Evolutionary conservation across 768 basidiomycete genomes (phyloP).

Genomic region (Pulveroboletus frians): DNA sequence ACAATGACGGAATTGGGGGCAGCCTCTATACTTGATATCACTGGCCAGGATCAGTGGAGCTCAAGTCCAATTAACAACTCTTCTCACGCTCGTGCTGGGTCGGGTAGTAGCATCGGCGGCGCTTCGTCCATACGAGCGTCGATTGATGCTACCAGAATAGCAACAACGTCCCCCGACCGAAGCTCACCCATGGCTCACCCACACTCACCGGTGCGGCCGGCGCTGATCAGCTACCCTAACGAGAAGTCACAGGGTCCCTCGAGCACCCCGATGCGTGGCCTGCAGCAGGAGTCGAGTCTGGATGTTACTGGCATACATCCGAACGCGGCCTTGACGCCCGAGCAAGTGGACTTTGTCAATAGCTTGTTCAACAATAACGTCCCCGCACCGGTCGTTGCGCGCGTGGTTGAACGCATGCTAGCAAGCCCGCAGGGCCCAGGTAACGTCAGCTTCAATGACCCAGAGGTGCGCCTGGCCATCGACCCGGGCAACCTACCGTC

Average conservation of each 20-base stretch:
- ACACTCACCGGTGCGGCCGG: background rate
- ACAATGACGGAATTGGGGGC: slow-evolving; percentile 7
- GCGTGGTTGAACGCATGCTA: slow-evolving; percentile 26
- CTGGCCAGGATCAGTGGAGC: background rate
- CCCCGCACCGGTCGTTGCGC: slow-evolving; percentile 22
- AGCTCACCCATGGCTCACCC: background rate
- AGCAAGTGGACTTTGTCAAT: slow-evolving; percentile 25
- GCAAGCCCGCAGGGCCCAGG: slow-evolving; percentile 17
- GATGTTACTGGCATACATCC: background rate
- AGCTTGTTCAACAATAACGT: slow-evolving; percentile 24
- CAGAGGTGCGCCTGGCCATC: slow-evolving; percentile 8
- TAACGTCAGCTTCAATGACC: slow-evolving; percentile 4
- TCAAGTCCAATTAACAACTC: background rate
- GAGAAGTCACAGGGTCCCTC: slow-evolving; percentile 10
- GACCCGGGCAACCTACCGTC: background rate
- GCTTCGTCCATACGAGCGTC: background rate
- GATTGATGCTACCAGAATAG: background rate
- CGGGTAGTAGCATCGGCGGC: slow-evolving; percentile 3
- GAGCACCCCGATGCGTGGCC: background rate
- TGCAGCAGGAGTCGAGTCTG: background rate
- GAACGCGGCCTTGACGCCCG: slow-evolving; percentile 13
- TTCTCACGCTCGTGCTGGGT: background rate
- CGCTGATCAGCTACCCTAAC: slow-evolving; percentile 1
- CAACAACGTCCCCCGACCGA: background rate
- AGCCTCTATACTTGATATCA: background rate